phyloP scores from a whole-genome alignment of 2,329 filamentous ascomycete genomes.

The Ophiognomonia clavigignenti-juglandacearum region DNA sequence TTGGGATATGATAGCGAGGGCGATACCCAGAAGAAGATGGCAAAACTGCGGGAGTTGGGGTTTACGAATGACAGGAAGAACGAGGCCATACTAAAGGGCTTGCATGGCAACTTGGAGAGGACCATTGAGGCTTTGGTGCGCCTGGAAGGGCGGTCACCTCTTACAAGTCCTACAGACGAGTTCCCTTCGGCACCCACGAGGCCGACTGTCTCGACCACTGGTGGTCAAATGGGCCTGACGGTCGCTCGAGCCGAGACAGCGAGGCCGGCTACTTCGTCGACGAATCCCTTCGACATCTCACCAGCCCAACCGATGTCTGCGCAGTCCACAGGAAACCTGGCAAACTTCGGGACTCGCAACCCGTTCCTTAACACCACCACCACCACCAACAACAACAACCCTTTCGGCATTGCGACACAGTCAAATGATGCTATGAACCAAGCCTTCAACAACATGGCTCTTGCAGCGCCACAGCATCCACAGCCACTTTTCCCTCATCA shows the following conservation, averaged over 20 bases:
- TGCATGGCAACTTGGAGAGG: constrained; percentile 80
- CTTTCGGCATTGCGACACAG: constrained; percentile 55
- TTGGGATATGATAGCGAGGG: constrained; percentile 49
- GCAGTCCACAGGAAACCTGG: constrained; percentile 59
- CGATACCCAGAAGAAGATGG: constrained; percentile 71
- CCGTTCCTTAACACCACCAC: constrained; percentile 53
- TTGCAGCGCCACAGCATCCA: constrained; percentile 42
- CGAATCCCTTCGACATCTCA: constrained; percentile 63
- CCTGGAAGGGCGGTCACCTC: constrained; percentile 55
- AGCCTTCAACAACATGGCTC: constrained; percentile 70
- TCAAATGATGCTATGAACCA: constrained; percentile 49
- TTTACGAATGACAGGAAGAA: constrained; percentile 83
- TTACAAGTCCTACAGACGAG: constrained; percentile 11
- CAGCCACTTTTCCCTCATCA: constrained; percentile 70
- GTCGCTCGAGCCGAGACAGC: constrained; percentile 19
- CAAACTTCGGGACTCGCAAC: constrained; percentile 53
- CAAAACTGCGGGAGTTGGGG: constrained; percentile 80
- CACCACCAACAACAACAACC: too few relatives aligned
- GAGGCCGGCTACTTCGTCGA: constrained; percentile 33
- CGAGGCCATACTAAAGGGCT: constrained; percentile 71
- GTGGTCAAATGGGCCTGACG: constrained; percentile 18
- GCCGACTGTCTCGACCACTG: constrained; percentile 40
- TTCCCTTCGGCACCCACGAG: constrained; percentile 8
- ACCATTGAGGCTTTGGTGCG: constrained; percentile 81
- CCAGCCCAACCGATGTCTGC: constrained; percentile 56